Base-by-base conservation (phyloP, 768 basidiomycete species). In the Baorangia bicolor region DNA sequence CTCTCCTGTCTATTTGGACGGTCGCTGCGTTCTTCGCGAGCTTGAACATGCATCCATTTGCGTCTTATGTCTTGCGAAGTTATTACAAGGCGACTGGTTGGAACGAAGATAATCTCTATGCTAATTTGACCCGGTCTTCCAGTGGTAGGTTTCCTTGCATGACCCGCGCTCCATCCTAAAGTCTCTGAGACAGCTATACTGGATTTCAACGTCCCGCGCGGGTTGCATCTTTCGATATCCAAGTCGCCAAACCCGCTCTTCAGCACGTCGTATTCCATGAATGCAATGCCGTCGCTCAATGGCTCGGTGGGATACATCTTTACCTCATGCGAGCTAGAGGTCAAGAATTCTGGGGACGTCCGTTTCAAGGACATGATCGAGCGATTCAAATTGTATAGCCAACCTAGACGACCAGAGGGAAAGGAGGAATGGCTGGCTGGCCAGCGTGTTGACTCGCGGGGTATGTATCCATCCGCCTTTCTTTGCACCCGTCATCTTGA, bases 51-150 rank as follows among this genome's bases (percentile, higher is more conserved):
- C 88, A 92, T 73, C 88, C 92, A 7, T 93, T 93, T 65, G 87
- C 91, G 37, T 83, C 90, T 14, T 92, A 93, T 75, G 88, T 98
- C 53, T 78, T 98, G 35, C 87, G 89, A 59, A 87, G 81, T 70
- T 98, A 96, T 73, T 94, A 93, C 77, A 82, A 83, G 61, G 86
- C 85, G n/a, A 97, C 93, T 31, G 91, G 92, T 58, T 98, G 96
- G 96, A 94, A 94, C 64, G 92, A 96, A 69, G 95, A 98, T 73
- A 96, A 96, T 65, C 78, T 96, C 21, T 98, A 92, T 66, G 84
- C 89, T 3, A 92, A 95, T 61, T 64, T 98, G 41, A 97, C 93
- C 1, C 84, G 92, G 51, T 90, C 93, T 34, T 96, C 94, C 2
- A 87, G 82, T 74, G 90, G 94, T 96, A 56, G 44, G 74, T 59